Conservation (phyloP, 371 early-diverging fungal genomes). For the Lichtheimia corymbifera region DNA sequence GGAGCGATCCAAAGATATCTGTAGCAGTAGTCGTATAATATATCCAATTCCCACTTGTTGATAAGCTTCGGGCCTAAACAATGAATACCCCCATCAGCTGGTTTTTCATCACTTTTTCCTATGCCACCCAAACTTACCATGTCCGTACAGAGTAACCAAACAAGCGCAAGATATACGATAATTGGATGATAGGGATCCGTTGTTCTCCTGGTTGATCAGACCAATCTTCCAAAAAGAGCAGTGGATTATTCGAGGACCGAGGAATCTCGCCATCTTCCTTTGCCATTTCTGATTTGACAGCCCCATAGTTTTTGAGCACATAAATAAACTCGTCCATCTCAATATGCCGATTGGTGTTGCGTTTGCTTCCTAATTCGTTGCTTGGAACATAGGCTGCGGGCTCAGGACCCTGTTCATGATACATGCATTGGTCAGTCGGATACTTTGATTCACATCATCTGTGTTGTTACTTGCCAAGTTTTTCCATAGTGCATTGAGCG, state of each 20-base stretch:
- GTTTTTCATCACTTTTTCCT: background rate
- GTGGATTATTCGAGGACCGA: background rate
- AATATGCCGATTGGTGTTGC: conserved; percentile 15
- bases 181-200: conserved; percentile 30
- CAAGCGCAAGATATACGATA: conserved; percentile 29
- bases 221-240: conserved; percentile 13
- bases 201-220: conserved; percentile 11
- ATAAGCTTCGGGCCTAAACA: conserved; percentile 31
- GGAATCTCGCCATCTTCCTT: background rate
- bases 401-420: conserved; percentile 9
- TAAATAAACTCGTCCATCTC: conserved; percentile 11
- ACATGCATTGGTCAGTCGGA: conserved; percentile 2
- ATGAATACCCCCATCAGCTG: background rate
- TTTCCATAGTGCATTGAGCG: conserved; percentile 30
- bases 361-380: background rate
- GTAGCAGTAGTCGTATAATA: conserved; percentile 25
- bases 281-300: conserved; percentile 11
- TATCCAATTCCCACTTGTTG: conserved; percentile 20
- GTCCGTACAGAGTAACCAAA: conserved; percentile 36
- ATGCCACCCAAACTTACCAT: conserved; percentile 12
- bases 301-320: conserved; percentile 19
- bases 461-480: conserved; percentile 17
- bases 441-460: background rate
- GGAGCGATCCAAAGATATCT: conserved; percentile 30
- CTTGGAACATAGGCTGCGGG: background rate